These are phyloP conservation scores for Yamadazyma oceani DNA, from an alignment of 1,139 yeast species.

Conservation along the genomic window DNA sequence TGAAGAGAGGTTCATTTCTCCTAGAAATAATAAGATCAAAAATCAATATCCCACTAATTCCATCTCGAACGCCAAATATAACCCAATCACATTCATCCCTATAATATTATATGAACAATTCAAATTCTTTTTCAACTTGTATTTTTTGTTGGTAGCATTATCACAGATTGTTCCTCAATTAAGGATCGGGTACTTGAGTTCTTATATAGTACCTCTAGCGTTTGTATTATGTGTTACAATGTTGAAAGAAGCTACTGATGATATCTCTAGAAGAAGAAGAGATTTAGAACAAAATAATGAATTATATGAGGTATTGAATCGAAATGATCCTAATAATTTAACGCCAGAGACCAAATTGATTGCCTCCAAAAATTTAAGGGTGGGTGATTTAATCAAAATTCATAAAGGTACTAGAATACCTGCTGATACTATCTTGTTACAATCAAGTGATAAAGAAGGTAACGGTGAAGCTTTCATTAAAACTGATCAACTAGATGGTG, in stretches of 20 bases:
- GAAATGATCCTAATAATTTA: slow-evolving; percentile 21
- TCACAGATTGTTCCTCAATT: slow-evolving; percentile 92
- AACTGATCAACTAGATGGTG: slow-evolving; percentile 98
- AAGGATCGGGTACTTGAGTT: slow-evolving; percentile 88
- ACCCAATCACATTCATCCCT: slow-evolving; percentile 85
- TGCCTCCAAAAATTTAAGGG: slow-evolving; percentile 67
- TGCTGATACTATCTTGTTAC: slow-evolving; percentile 84
- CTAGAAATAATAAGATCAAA: slow-evolving; percentile 25
- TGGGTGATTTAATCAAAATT: slow-evolving; percentile 83
- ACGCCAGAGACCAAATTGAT: slow-evolving; percentile 38
- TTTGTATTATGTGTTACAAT: slow-evolving; percentile 91
- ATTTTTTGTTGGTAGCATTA: slow-evolving; percentile 87
- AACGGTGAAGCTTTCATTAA: slow-evolving; percentile 91
- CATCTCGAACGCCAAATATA: slow-evolving; percentile 91
- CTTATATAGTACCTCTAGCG: slow-evolving; percentile 90
- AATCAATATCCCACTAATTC: slow-evolving; percentile 67
- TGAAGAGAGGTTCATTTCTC: slow-evolving; percentile 36
- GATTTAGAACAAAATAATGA: slow-evolving; percentile 90
- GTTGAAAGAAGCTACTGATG: slow-evolving; percentile 95
- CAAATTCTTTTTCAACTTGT: slow-evolving; percentile 92
- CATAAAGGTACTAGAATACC: slow-evolving; percentile 88
- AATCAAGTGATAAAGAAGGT: slow-evolving; percentile 66
- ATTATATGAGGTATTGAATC: slow-evolving; percentile 65
- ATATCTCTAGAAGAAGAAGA: slow-evolving; percentile 82
- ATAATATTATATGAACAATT: slow-evolving; percentile 90